Evolutionary conservation across 495 filamentous ascomycete species (phyloP).

Genomic region (Bryoglossum gracile): DNA sequence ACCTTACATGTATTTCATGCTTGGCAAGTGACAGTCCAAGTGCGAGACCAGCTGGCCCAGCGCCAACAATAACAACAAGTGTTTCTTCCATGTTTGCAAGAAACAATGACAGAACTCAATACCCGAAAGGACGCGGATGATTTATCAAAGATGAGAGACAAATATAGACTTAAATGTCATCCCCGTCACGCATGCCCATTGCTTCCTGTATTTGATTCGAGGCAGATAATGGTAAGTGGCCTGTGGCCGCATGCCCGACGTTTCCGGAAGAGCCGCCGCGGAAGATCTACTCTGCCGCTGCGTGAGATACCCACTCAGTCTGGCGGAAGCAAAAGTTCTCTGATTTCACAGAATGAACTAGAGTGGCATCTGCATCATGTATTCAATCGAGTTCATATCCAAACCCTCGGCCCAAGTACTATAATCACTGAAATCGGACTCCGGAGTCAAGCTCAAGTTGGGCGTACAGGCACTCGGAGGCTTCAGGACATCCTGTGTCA

Average conservation of each 20-base stretch:
- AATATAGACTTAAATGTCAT: too few species aligned
- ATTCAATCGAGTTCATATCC: background rate
- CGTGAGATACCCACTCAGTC: too few species aligned
- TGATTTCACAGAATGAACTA: background rate
- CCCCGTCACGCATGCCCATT: too few species aligned
- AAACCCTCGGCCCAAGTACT: background rate
- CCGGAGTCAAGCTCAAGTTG: background rate
- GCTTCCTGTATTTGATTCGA: too few species aligned
- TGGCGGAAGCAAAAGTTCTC: too few species aligned
- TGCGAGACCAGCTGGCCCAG: constrained; percentile 32
- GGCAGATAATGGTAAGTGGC: too few species aligned
- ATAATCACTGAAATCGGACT: background rate
- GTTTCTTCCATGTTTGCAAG: constrained; percentile 25
- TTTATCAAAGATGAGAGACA: too few species aligned
- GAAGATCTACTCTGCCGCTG: too few species aligned
- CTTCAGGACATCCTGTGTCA: background rate
- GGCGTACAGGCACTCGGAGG: background rate
- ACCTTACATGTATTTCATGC: constrained; percentile 26
- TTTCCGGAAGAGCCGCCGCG: too few species aligned
- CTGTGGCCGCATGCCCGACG: too few species aligned
- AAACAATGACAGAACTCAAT: too few species aligned
- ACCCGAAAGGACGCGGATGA: too few species aligned
- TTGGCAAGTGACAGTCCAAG: constrained; percentile 29
- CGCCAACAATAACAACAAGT: constrained; percentile 32
- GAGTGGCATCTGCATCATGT: background rate